phyloP scores from a whole-genome alignment of 495 filamentous ascomycete species.

The Oleoguttula mirabilis region DNA sequence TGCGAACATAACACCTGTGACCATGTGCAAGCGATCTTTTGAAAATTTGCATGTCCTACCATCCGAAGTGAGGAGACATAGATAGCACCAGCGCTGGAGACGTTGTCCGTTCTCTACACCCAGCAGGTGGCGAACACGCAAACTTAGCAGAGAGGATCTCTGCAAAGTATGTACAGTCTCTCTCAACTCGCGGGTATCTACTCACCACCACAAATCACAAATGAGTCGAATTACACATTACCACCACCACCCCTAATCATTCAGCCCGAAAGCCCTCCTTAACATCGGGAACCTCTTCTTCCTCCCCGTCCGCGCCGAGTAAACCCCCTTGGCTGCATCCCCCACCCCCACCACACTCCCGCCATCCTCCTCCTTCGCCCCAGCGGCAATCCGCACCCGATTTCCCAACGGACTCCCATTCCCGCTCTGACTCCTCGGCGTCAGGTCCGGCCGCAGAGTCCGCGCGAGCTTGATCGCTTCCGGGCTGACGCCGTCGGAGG shows the following conservation, averaged over 20 bases:
- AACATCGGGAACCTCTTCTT: slow-evolving; percentile 49
- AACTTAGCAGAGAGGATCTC: too few relatives aligned
- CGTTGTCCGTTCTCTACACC: too few relatives aligned
- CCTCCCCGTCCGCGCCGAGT: slow-evolving; percentile 31
- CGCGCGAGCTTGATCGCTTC: slow-evolving; percentile 13
- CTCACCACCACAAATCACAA: too few relatives aligned
- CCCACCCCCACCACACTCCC: slow-evolving; percentile 3
- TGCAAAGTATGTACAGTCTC: too few relatives aligned
- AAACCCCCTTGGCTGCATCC: slow-evolving; percentile 13
- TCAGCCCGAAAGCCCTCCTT: slow-evolving; percentile 44
- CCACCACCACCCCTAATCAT: slow-evolving; percentile 32
- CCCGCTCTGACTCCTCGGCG: slow-evolving; percentile 5
- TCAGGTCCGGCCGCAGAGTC: slow-evolving; percentile 20
- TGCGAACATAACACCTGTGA: too few relatives aligned
- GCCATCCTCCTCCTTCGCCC: slow-evolving; percentile 16
- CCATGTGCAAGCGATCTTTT: too few relatives aligned
- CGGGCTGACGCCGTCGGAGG: slow-evolving; percentile 6
- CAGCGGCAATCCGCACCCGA: slow-evolving; percentile 10
- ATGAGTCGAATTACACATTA: slow-evolving; percentile 10
- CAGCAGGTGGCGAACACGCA: too few relatives aligned
- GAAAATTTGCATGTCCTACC: too few relatives aligned
- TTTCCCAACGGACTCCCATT: not conserved
- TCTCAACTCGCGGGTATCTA: too few relatives aligned
- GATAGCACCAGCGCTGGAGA: too few relatives aligned
- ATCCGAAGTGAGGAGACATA: too few relatives aligned